A percentile compares a stretch with the other conserved stretches of the same genome.
Conservation (phyloP, 1,284 basidiomycete genomes). For the Cryptococcus jaspeensis region DNA sequence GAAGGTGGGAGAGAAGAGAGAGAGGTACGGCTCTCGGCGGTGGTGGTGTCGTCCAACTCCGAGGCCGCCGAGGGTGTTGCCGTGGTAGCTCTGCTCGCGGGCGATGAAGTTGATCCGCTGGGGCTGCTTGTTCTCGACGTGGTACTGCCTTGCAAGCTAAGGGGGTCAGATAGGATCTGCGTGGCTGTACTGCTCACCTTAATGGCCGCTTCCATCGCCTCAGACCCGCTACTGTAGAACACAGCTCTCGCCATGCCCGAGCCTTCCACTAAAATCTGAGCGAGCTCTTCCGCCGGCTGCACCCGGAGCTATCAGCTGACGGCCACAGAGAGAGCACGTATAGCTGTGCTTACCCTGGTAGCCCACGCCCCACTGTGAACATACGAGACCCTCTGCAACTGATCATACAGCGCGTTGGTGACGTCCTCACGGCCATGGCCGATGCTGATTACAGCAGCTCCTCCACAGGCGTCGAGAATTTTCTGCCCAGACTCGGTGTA, state of each 20-base stretch:
- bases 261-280: conserved; percentile 64
- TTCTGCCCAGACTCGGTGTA: too few species aligned
- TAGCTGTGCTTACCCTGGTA: too few species aligned
- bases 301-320: too few species aligned
- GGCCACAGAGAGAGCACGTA: too few species aligned
- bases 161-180: too few species aligned
- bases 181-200: conserved; percentile 55
- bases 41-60: conserved; percentile 54
- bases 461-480: conserved; percentile 56
- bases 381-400: too few species aligned
- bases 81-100: conserved; percentile 76
- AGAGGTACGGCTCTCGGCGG: conserved; percentile 19
- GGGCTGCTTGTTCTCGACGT: conserved; percentile 64
- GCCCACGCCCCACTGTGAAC: too few species aligned
- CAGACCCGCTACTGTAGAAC: conserved; percentile 51
- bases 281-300: conserved; percentile 20
- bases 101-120: conserved; percentile 73
- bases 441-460: conserved; percentile 76
- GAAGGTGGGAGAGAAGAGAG: too few species aligned
- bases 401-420: not conserved
- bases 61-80: conserved; percentile 65
- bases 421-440: conserved; percentile 68
- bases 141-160: conserved; percentile 59
- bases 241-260: conserved; percentile 2
- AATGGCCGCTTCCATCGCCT: conserved; percentile 77